phyloP scores from a whole-genome alignment of 371 early-diverging fungal genomes.

The Apophysomyces sp. region DNA sequence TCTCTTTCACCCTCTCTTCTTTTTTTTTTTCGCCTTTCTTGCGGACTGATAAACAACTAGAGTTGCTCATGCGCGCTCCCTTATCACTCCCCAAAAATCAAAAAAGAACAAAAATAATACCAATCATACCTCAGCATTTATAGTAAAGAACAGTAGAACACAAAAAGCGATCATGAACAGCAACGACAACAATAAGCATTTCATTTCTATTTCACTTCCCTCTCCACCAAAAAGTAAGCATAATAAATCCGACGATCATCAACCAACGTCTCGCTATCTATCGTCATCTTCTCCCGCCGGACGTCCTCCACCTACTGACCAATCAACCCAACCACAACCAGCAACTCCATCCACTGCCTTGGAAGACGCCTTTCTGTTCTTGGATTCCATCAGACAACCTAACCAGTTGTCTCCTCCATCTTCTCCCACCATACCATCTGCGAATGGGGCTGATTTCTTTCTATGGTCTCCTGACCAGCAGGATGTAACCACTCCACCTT shows the following conservation, averaged over 20 bases:
- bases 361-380: neutral
- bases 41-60: neutral
- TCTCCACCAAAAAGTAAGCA: neutral
- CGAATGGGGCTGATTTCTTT: neutral
- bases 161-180: neutral
- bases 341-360: neutral
- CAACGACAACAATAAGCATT: neutral
- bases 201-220: neutral
- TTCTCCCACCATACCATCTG: neutral
- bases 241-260: slow-evolving; percentile 1
- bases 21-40: neutral
- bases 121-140: neutral
- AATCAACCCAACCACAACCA: neutral
- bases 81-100: neutral
- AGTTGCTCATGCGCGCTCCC: neutral
- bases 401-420: neutral
- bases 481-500: neutral
- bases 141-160: neutral
- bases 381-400: neutral
- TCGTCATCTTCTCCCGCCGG: neutral
- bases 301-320: neutral
- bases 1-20: neutral
- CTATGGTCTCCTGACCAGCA: neutral
- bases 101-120: neutral
- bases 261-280: neutral